Conservation (phyloP, 140 eudicot species). For the Ambrosia hybrid region DNA sequence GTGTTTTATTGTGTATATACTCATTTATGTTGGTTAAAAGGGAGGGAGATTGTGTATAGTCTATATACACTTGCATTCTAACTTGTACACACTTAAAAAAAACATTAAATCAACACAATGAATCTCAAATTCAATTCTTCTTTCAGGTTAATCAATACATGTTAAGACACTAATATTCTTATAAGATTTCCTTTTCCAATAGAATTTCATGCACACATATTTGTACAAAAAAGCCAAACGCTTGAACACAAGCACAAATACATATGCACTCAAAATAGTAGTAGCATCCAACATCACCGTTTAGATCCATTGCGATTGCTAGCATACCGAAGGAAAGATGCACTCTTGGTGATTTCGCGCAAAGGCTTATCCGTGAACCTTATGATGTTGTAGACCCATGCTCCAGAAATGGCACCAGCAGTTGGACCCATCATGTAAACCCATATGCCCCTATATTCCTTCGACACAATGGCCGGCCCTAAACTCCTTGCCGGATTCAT, state of each 20-base stretch:
- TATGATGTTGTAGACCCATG: slow-evolving; percentile 80
- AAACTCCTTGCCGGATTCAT: slow-evolving; percentile 97
- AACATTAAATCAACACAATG: neutral
- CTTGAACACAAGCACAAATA: neutral
- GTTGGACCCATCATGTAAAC: slow-evolving; percentile 72
- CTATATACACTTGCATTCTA: neutral
- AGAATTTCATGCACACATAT: neutral
- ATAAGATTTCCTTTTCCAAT: neutral
- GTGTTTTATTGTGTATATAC: no score
- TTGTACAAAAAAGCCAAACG: slow-evolving; percentile 22
- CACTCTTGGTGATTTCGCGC: slow-evolving; percentile 72
- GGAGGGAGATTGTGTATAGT: no score
- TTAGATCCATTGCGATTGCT: slow-evolving; percentile 31
- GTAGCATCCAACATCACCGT: slow-evolving; percentile 8
- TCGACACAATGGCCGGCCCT: slow-evolving; percentile 88
- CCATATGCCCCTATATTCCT: slow-evolving; percentile 60
- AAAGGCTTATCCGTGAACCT: slow-evolving; percentile 72
- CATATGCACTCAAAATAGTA: slow-evolving; percentile 14
- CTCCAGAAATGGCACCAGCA: slow-evolving; percentile 76
- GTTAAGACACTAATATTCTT: neutral
- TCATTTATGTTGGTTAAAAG: no score
- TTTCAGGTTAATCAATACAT: neutral
- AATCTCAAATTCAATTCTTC: neutral
- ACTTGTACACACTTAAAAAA: no score
- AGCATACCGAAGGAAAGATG: slow-evolving; percentile 58